A percentile compares a stretch with the other conserved stretches of the same genome.
These are phyloP conservation scores for Cruciata laevipes DNA, from an alignment of 257 asterid genomes.

Conservation along the genomic window DNA sequence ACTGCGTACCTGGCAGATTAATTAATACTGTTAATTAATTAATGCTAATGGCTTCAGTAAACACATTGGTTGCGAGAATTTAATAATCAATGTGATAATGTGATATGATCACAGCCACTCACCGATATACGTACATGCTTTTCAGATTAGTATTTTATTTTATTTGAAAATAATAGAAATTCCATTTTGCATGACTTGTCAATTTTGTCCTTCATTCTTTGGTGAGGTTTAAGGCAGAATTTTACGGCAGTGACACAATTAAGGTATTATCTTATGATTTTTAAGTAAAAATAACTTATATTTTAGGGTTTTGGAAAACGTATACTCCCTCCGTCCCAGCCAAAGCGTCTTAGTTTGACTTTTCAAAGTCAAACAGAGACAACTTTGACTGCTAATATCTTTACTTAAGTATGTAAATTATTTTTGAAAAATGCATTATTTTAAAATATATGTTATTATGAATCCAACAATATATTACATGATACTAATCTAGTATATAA, in stretches of 20 bases:
- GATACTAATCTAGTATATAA: too few relatives aligned
- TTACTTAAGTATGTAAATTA: too few relatives aligned
- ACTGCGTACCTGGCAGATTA: conserved; percentile 27
- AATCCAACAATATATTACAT: too few relatives aligned
- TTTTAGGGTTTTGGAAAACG: too few relatives aligned
- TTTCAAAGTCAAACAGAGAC: too few relatives aligned
- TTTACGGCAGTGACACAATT: not conserved
- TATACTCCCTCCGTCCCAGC: too few relatives aligned
- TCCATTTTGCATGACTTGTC: conserved; percentile 15
- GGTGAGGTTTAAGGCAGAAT: not conserved
- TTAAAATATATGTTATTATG: too few relatives aligned
- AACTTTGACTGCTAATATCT: too few relatives aligned
- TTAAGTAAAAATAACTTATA: too few relatives aligned
- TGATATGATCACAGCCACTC: conserved; percentile 29
- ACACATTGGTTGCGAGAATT: conserved; percentile 1
- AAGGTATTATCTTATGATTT: not conserved
- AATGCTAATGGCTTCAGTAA: conserved; percentile 6
- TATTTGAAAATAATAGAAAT: not conserved
- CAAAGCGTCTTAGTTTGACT: too few relatives aligned
- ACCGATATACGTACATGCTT: not conserved
- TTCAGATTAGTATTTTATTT: not conserved
- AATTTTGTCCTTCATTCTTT: conserved; percentile 24
- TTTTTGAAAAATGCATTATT: too few relatives aligned
- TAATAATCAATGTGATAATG: conserved; percentile 21
- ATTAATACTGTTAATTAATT: conserved; percentile 9